These are phyloP conservation scores for Melanomma pulvis-pyrius DNA, from an alignment of 495 filamentous ascomycete genomes.

Conservation along the genomic window DNA sequence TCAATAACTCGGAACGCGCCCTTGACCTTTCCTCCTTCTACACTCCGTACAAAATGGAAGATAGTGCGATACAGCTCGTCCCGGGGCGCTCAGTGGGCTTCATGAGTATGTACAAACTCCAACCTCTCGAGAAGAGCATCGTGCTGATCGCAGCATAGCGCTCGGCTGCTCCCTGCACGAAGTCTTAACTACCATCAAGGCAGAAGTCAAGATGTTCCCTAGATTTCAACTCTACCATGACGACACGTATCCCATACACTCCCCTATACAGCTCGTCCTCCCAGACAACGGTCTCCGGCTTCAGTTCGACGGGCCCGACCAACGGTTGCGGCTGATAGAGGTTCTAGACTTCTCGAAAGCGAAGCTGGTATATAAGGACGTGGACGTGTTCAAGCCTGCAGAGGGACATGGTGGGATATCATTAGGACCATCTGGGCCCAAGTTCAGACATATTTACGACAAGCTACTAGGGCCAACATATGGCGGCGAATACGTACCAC, in stretches of 20 bases:
- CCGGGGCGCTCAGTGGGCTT: conserved; percentile 79
- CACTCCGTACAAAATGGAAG: conserved; percentile 21
- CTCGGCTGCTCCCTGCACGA: conserved; percentile 91
- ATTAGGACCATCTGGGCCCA: conserved; percentile 62
- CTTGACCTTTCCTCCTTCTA: neutral
- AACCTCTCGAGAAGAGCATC: conserved; percentile 29
- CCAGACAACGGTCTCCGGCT: conserved; percentile 85
- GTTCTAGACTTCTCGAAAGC: conserved; percentile 88
- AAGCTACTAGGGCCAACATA: conserved; percentile 88
- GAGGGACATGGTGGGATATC: conserved; percentile 46
- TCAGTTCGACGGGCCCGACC: conserved; percentile 91
- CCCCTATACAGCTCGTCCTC: conserved; percentile 71
- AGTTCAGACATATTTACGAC: conserved; percentile 89
- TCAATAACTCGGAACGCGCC: too few relatives aligned
- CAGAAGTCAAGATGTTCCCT: conserved; percentile 78
- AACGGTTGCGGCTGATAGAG: conserved; percentile 88
- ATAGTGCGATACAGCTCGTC: conserved; percentile 63
- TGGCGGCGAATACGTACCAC: conserved; percentile 83
- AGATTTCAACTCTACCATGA: conserved; percentile 81
- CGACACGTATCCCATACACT: conserved; percentile 65
- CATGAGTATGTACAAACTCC: conserved; percentile 56
- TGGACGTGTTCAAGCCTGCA: conserved; percentile 72
- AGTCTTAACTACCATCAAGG: conserved; percentile 79
- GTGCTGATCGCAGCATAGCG: conserved; percentile 34
- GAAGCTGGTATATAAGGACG: conserved; percentile 78